Evolutionary conservation across 2,329 filamentous ascomycete species (phyloP).

Genomic region (Ophiostoma triangulosporum): DNA sequence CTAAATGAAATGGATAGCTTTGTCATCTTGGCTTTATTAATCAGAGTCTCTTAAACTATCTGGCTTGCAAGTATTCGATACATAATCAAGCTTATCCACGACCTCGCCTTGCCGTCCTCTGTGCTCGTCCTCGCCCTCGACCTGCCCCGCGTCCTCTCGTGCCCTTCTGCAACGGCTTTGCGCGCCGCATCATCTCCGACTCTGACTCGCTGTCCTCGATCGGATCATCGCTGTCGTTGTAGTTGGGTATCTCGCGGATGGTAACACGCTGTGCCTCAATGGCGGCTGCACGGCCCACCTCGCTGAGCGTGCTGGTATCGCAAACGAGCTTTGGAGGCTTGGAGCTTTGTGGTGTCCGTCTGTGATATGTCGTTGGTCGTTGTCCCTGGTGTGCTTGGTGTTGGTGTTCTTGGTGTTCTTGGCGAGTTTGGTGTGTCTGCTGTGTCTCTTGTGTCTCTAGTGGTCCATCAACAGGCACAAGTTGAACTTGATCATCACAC

Average conservation of each 20-base stretch:
- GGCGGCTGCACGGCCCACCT: not conserved
- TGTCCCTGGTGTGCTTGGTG: not conserved
- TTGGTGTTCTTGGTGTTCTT: not conserved
- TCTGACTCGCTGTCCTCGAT: conserved; percentile 4
- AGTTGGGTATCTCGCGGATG: conserved; percentile 1
- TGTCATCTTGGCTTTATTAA: no score
- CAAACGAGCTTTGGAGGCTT: not conserved
- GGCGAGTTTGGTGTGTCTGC: no score
- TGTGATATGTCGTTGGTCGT: not conserved
- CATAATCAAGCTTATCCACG: not conserved
- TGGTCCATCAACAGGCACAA: not conserved
- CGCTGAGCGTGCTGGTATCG: not conserved
- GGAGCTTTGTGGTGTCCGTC: not conserved
- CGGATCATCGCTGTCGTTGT: not conserved
- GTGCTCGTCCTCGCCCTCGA: not conserved
- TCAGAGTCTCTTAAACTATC: no score
- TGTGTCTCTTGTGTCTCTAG: no score
- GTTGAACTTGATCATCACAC: not conserved
- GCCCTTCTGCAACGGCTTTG: not conserved
- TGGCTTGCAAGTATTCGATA: no score
- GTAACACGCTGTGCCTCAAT: not conserved
- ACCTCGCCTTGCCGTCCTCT: not conserved
- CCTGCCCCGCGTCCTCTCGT: not conserved
- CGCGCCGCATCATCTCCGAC: not conserved
- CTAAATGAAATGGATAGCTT: no score